phyloP scores from a whole-genome alignment of 805 yeast species.

The Limtongia smithiae region DNA sequence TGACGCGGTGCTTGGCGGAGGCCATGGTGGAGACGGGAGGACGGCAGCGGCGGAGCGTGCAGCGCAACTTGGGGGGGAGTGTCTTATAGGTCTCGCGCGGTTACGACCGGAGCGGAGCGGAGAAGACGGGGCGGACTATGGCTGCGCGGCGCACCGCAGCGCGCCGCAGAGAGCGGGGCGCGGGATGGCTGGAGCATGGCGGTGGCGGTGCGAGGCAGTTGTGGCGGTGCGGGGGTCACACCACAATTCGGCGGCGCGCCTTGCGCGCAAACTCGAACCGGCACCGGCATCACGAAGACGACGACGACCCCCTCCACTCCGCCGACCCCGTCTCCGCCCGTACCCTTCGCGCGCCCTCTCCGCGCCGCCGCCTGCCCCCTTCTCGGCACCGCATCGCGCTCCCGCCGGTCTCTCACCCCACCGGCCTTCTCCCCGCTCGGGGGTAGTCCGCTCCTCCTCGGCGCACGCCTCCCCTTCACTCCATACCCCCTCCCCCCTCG shows the following conservation, averaged over 20 bases:
- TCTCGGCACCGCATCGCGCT: conserved; percentile 2
- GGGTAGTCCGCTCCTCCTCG: conserved; percentile 2
- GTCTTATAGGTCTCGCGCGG: no score
- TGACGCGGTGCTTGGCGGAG: conserved; percentile 1
- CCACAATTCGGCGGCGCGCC: conserved; percentile 1
- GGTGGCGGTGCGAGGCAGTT: background rate
- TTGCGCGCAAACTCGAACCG: background rate
- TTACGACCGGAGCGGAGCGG: no score
- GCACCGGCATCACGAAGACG: conserved; percentile 1
- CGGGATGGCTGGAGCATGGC: no score
- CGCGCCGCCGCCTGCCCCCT: conserved; percentile 11
- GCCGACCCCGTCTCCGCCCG: no score
- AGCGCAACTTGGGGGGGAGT: no score
- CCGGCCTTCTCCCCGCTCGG: background rate
- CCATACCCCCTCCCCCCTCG: no score
- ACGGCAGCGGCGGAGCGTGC: no score
- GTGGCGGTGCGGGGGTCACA: conserved; percentile 5
- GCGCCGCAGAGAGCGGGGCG: background rate
- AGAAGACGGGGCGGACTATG: no score
- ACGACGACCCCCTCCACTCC: background rate
- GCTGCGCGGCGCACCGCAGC: background rate
- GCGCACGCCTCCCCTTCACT: no score
- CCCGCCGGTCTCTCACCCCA: conserved; percentile 6
- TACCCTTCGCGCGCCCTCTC: background rate
- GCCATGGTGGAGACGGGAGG: no score